Base-by-base conservation (phyloP, 2,329 filamentous ascomycete genomes). In the Calonectria leucothoes region DNA sequence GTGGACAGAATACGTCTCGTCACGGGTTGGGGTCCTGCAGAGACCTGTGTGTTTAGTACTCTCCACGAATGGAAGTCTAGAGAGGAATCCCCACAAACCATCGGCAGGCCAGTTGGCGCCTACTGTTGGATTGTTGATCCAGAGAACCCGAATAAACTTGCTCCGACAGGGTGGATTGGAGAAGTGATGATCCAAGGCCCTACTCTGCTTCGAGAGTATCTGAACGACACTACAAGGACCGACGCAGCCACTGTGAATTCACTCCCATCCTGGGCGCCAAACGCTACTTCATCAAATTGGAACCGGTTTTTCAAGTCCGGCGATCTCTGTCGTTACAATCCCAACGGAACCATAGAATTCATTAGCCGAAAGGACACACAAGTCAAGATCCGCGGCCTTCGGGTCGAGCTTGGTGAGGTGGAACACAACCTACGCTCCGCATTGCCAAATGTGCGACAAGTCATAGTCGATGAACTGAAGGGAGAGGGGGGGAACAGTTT, bases 311-410 rank as follows among this genome's bases (percentile, higher is more conserved):
- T 63, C 25, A 63, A 63, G n/a, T 63, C 57, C 20, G 37, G 57
- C 2, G 57, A 63, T 63, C 57, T 63, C 23, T 63, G 57, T 15
- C 37, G 35, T 25, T 63, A 63, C 17, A 63, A 63, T 31, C 35
- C 57, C 27, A 25, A 63, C 17, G 57, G 57, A 4, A 42, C 57
- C n/a, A 63, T 63, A 23, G 57, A 63, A 37, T 63, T 63, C 7
- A 15, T 63, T 11, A 63, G 57, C 17, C 57, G 57, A n/a, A 63
- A 88, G 74, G 89, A 91, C 74, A 84, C 83, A 0, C 89, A 91
- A 78, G 85, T 91, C 49, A 92, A 91, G 76, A 80, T 91, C 14
- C 84, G 86, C 23, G 91, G 91, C 49, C 90, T 86, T 57, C 78
- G 89, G 64, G 57, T 63, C n/a, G 57, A 63, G 37, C 23, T 63